Conservation (phyloP, 345 rosid species). For the Cochlearia excelsa region DNA sequence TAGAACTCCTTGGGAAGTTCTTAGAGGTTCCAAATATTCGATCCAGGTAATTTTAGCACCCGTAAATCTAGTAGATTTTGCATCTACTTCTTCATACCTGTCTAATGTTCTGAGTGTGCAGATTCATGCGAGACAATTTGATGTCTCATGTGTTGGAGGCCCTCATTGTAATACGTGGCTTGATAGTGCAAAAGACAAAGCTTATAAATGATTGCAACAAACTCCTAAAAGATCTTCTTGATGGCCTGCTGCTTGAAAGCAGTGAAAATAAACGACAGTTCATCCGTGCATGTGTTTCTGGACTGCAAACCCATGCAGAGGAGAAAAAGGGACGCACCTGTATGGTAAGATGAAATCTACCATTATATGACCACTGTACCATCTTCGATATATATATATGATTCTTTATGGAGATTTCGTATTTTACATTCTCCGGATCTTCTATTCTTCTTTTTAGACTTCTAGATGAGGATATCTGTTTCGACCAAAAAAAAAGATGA, state of each 20-base stretch:
- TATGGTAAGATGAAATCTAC: constrained; percentile 51
- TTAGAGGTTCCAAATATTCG: constrained; percentile 87
- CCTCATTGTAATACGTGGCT: constrained; percentile 87
- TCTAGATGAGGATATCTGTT: constrained; percentile 15
- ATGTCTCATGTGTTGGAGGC: constrained; percentile 89
- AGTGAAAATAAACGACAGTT: constrained; percentile 91
- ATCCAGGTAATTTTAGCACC: constrained; percentile 56
- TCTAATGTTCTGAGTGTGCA: constrained; percentile 39
- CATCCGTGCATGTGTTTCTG: constrained; percentile 85
- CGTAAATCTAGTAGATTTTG: constrained; percentile 15
- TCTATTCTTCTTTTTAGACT: constrained; percentile 14
- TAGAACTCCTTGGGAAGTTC: constrained; percentile 92
- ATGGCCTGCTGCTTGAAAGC: constrained; percentile 94
- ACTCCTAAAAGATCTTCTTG: constrained; percentile 85
- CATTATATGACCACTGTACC: constrained; percentile 16
- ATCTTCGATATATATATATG: constrained; percentile 12
- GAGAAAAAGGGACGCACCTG: constrained; percentile 82
- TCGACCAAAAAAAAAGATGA: neutral
- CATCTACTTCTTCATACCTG: constrained; percentile 22
- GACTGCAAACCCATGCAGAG: constrained; percentile 82
- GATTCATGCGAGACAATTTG: constrained; percentile 90
- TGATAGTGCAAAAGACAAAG: constrained; percentile 98
- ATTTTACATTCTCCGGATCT: constrained; percentile 4
- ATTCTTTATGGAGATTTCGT: constrained; percentile 20
- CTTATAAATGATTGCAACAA: constrained; percentile 91